These are phyloP conservation scores for Zygotorulaspora florentina DNA, from an alignment of 805 yeast genomes.

Conservation along the genomic window DNA sequence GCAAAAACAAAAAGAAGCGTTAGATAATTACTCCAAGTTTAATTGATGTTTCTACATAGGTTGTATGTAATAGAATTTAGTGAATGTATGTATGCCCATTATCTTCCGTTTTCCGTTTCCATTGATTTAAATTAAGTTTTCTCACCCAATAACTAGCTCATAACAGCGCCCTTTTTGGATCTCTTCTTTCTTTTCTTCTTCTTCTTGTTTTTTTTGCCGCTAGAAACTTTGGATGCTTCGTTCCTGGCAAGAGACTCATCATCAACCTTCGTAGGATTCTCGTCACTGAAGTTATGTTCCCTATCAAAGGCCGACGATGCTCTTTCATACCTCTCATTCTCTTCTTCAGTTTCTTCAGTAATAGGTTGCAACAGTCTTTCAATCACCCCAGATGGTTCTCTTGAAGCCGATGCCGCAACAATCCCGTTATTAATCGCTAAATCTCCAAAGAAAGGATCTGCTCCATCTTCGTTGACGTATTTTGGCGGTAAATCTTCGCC, in stretches of 20 bases:
- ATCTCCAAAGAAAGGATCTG: conserved; percentile 43
- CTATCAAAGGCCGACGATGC: conserved; percentile 34
- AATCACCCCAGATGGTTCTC: not conserved
- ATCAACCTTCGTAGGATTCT: not conserved
- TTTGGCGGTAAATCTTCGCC: conserved; percentile 72
- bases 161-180: conserved; percentile 7
- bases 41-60: not conserved
- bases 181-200: conserved; percentile 19
- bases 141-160: not conserved
- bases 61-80: conserved; percentile 8
- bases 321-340: conserved; percentile 30
- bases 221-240: conserved; percentile 1
- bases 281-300: conserved; percentile 26
- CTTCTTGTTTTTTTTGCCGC: conserved; percentile 12
- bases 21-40: conserved; percentile 5
- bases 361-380: conserved; percentile 3
- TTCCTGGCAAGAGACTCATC: conserved; percentile 1
- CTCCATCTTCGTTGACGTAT: conserved; percentile 49
- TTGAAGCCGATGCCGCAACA: conserved; percentile 7
- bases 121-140: not conserved
- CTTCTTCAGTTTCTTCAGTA: conserved; percentile 7
- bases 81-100: not conserved
- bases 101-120: not conserved
- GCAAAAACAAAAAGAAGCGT: conserved; percentile 29
- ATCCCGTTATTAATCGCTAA: conserved; percentile 12